A percentile compares a stretch with the other conserved stretches of the same genome.
Conservation (phyloP, 306 rosid species). For the Alnus rubra region DNA sequence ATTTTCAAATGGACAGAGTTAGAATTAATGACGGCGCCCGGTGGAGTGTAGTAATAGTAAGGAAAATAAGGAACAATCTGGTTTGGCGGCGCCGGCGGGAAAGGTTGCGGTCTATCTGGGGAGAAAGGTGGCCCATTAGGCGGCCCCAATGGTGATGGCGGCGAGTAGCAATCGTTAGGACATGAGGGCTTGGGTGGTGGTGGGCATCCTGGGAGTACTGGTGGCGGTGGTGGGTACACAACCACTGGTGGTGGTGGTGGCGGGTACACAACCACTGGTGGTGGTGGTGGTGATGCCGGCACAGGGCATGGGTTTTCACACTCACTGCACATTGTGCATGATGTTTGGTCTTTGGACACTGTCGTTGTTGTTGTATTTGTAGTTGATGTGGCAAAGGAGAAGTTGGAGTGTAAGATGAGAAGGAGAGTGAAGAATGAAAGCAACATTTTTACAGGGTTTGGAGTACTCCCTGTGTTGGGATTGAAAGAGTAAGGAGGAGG, state of each 20-base stretch:
- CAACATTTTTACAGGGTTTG: not conserved
- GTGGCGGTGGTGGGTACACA: conserved; percentile 27
- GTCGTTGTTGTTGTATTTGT: conserved; percentile 4
- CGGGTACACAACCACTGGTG: not conserved
- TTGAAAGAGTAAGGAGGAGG: not conserved
- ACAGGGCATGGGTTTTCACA: conserved; percentile 62
- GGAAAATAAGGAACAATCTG: conserved; percentile 22
- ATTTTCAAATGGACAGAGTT: conserved; percentile 18
- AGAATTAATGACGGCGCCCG: not conserved
- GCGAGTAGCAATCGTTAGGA: conserved; percentile 13
- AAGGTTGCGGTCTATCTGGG: conserved; percentile 1
- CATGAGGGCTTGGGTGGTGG: conserved; percentile 47
- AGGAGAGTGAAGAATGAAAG: conserved; percentile 19
- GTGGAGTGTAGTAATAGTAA: not conserved
- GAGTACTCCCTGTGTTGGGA: not conserved
- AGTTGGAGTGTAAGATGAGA: conserved; percentile 1
- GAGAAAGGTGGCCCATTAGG: conserved; percentile 17
- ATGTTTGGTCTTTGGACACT: conserved; percentile 38
- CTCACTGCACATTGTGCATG: conserved; percentile 54
- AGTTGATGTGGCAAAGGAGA: not conserved
- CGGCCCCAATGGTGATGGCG: not conserved
- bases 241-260: conserved; percentile 17
- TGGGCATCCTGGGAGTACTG: conserved; percentile 42
- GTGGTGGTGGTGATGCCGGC: conserved; percentile 41
- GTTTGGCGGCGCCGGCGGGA: conserved; percentile 22